phyloP scores from a whole-genome alignment of 1,139 yeast species.

The Suhomyces anneliseae region DNA sequence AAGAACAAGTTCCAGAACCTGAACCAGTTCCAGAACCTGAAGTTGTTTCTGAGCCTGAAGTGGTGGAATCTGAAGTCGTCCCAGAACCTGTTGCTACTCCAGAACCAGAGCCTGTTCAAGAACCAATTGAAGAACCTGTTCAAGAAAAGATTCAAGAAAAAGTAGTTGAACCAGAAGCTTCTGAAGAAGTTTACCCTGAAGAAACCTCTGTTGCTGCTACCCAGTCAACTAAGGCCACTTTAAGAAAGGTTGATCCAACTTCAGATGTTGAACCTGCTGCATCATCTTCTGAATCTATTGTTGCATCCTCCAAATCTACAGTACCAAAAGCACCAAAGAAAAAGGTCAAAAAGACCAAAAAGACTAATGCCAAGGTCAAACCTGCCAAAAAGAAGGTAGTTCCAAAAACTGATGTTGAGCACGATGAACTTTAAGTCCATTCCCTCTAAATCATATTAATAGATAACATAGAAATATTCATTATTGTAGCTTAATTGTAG shows the following conservation, averaged over 20 bases:
- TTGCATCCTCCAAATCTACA: background rate
- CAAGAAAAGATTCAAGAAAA: background rate
- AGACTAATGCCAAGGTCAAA: slow-evolving; percentile 1
- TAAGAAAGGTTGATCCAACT: too few relatives aligned
- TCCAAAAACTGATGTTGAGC: slow-evolving; percentile 12
- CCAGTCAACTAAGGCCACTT: too few relatives aligned
- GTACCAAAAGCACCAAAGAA: slow-evolving; percentile 4
- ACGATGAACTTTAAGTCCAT: slow-evolving; percentile 22
- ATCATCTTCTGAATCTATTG: background rate
- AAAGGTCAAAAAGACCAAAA: slow-evolving; percentile 8
- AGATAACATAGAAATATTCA: slow-evolving; percentile 2
- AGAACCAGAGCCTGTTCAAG: background rate
- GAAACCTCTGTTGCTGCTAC: background rate
- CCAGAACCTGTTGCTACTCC: too few relatives aligned
- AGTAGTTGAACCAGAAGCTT: background rate
- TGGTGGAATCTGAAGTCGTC: background rate
- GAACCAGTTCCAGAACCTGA: too few relatives aligned
- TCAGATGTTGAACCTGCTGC: background rate
- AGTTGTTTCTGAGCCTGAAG: too few relatives aligned
- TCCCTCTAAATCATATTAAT: background rate
- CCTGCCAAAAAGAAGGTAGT: slow-evolving; percentile 1
- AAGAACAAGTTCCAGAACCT: background rate
- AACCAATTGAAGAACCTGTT: slow-evolving; percentile 1
- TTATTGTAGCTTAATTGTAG: background rate
- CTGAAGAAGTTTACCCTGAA: background rate